These are phyloP conservation scores for Ceratocystis destructans DNA, from an alignment of 2,329 filamentous ascomycete species.

Conservation along the genomic window DNA sequence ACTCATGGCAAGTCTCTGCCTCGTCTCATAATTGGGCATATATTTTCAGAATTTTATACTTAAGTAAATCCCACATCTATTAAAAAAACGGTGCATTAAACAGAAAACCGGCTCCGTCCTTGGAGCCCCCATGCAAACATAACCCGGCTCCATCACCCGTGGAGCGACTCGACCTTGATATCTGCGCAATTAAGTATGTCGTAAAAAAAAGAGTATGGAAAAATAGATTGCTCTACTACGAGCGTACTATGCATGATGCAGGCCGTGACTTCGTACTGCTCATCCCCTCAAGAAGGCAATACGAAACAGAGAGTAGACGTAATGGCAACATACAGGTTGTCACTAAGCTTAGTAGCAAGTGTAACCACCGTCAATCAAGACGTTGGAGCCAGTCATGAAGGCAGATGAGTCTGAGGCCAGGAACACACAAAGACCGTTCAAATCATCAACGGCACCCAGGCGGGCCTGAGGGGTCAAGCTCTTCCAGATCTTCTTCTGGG, in stretches of 20 bases:
- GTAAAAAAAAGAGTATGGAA: slow-evolving; percentile 7
- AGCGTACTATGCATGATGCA: slow-evolving; percentile 15
- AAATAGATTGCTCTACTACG: slow-evolving; percentile 13
- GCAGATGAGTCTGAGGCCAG: slow-evolving; percentile 56
- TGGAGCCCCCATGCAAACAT: slow-evolving; percentile 15
- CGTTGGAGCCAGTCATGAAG: slow-evolving; percentile 68
- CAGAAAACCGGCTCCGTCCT: slow-evolving; percentile 7
- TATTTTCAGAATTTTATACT: not conserved
- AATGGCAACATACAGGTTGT: not conserved
- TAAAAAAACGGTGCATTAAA: slow-evolving; percentile 5
- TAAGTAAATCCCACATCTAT: slow-evolving; percentile 12
- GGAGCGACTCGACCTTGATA: slow-evolving; percentile 13
- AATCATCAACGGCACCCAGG: slow-evolving; percentile 58
- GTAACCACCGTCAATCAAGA: slow-evolving; percentile 58
- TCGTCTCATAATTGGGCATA: not conserved
- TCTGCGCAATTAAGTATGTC: slow-evolving; percentile 13
- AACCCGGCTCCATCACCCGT: slow-evolving; percentile 11
- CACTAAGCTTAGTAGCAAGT: slow-evolving; percentile 39
- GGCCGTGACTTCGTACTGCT: not conserved
- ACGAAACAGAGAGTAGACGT: slow-evolving; percentile 6
- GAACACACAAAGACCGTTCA: slow-evolving; percentile 66
- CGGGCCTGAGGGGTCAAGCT: slow-evolving; percentile 59
- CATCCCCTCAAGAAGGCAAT: not conserved
- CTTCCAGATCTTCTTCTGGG: slow-evolving; percentile 72
- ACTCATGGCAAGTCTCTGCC: not conserved